phyloP scores from a whole-genome alignment of 345 rosid species.

The Raphanus sativus region DNA sequence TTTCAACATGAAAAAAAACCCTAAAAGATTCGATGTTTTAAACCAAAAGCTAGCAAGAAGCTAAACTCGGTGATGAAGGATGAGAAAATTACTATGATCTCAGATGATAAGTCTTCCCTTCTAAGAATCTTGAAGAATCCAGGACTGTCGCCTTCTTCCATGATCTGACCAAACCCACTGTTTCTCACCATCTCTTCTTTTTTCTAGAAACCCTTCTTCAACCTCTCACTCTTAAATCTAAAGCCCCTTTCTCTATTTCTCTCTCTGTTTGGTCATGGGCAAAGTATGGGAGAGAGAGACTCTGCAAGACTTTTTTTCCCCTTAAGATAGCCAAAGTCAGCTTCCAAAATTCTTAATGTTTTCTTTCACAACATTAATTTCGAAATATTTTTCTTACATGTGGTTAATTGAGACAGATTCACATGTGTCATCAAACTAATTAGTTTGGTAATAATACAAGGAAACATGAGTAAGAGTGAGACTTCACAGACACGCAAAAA shows the following conservation, averaged over 20 bases:
- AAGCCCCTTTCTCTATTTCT: neutral
- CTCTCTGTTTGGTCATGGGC: neutral
- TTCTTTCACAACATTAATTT: neutral
- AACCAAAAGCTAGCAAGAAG: neutral
- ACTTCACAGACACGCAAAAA: constrained; percentile 24
- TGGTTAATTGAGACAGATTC: constrained; percentile 19
- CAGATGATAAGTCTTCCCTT: neutral
- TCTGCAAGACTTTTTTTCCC: neutral
- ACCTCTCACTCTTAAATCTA: neutral
- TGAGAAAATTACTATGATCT: neutral
- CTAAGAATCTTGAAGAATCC: constrained; percentile 25
- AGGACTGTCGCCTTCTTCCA: constrained; percentile 12
- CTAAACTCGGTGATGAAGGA: neutral
- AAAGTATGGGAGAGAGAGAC: neutral
- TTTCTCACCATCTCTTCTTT: constrained; percentile 17
- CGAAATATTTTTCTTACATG: constrained; percentile 5
- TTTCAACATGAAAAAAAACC: neutral
- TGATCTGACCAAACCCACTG: constrained; percentile 8
- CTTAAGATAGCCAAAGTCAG: constrained; percentile 5
- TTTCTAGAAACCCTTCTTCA: neutral
- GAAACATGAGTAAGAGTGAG: constrained; percentile 14
- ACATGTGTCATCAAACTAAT: neutral
- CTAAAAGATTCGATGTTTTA: neutral
- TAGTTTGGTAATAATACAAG: constrained; percentile 11
- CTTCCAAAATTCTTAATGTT: neutral